Base-by-base conservation (phyloP, 2,329 filamentous ascomycete species). In the Ophiosphaerella herpotricha region DNA sequence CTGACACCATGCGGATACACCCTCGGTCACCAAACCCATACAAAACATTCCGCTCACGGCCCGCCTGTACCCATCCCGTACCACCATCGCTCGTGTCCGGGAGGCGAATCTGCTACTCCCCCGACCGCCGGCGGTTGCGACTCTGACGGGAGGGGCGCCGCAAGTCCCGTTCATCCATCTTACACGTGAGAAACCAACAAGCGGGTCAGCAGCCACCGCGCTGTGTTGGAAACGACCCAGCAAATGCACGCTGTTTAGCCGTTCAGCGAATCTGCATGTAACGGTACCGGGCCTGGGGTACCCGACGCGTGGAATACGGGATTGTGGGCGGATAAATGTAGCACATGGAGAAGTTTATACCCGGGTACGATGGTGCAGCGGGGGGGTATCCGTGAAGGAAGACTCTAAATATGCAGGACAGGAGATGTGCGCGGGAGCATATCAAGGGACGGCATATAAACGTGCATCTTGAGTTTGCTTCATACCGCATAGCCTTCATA, bases 151-250 rank as follows among this genome's bases (percentile, higher is more conserved):
- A 40, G 11, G 39, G 39, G 13, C 39, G 23, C 24, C 24, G 24
- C 16, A 29, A 40, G 14, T 26, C 26, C 5, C 23, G 2, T 42
- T 33, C 31, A 51, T 55, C 38, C 45, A 51, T 43, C 44, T n/a
- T 43, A 39, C 43, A 45, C 45, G 47, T 31, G 14, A 41, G 29
- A 36, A 8, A 5, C 26, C 26, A 11, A 29, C 26, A 29, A 29
- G 38, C 47, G 44, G 49, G 41, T 39, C 41, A 56, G 48, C 50
- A 39, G 54, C 38, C 42, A 54, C 43, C 46, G 47, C 43, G 39
- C 50, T 31, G 31, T 45, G 16, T 26, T 33, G 12, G 39, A 31
- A 16, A 31, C 11, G 13, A 41, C 24, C 24, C 26, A 29, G 39
- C 24, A 32, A 37, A 41, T 31, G 23, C 35, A 23, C 8, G 18